Evolutionary conservation across 2,329 filamentous ascomycete genomes (phyloP).

Genomic region (Colletotrichum orchidophilum): DNA sequence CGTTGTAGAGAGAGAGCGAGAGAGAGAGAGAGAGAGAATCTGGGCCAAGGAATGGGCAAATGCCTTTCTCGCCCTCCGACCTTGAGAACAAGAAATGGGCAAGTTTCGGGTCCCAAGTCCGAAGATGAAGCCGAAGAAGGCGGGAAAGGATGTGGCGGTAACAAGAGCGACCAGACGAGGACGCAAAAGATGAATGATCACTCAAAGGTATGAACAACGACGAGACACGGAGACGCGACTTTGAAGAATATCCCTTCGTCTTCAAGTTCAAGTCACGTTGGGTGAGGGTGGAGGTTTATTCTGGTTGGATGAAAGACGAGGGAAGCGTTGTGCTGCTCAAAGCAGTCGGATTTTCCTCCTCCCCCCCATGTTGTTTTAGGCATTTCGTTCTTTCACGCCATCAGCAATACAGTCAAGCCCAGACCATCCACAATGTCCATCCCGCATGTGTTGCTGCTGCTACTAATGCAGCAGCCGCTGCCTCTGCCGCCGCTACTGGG

Average conservation of each 20-base stretch:
- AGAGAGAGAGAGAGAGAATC: not conserved
- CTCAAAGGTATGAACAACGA: conserved; percentile 4
- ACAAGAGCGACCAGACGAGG: not conserved
- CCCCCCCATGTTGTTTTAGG: conserved; percentile 18
- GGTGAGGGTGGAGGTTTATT: conserved; percentile 12
- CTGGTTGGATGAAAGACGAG: not conserved
- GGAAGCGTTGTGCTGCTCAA: conserved; percentile 7
- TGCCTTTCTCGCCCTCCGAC: not conserved
- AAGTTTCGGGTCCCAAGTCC: conserved; percentile 19
- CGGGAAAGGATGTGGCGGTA: not conserved
- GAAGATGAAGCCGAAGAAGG: conserved; percentile 9
- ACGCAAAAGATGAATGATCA: conserved; percentile 15
- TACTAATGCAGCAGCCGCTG: conserved; percentile 18
- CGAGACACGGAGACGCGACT: conserved; percentile 1
- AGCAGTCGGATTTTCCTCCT: conserved; percentile 2
- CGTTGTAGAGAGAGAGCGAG: not conserved
- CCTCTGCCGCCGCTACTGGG: conserved; percentile 9
- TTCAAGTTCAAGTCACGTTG: conserved; percentile 9
- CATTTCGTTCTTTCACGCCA: conserved; percentile 22
- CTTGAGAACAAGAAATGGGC: not conserved
- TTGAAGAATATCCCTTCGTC: conserved; percentile 22
- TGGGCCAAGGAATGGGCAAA: not conserved
- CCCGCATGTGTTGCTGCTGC: conserved; percentile 9
- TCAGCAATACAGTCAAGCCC: conserved; percentile 15
- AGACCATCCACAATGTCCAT: not conserved